Evolutionary conservation across 1,139 yeast species (phyloP), one percentile per base, ranked within the genome.

Genomic region (Casaregolazyma lundiana): DNA sequence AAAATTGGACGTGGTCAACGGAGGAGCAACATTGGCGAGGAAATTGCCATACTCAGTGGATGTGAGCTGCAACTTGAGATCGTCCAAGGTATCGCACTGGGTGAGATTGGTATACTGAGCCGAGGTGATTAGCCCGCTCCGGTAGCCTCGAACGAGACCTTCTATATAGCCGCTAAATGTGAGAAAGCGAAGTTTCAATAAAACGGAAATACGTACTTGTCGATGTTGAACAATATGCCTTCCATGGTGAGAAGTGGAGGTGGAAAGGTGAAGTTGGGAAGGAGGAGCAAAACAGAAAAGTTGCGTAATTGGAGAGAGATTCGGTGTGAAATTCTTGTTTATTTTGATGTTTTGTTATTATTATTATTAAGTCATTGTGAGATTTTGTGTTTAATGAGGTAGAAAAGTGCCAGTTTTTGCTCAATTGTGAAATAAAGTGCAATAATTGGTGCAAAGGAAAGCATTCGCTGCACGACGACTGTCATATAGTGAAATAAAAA

Each of bases 41-140:
- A 90, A 88, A 68, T 84, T 86, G 40, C 97, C 96, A 67, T 94
- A 94, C 62, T 92, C 98, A 5, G 98, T 90, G 30, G 97, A 88
- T 2, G 96, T 84, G 50, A 94, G 75, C 70, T 94, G 98, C 50
- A 94, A 73, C 68, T 89, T 92, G 61, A 94, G 75, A 68, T 94
- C 99, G 47, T 92, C 98, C 54, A 94, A 75, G 39, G 86, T 81
- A 61, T 92, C 98, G 70, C 98, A 94, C 66, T 94, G 99, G 8
- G 97, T 87, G 63, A 94, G 71, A 68, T 92, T 92, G 62, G 85
- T 75, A 66, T 94, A 94, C 66, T 89, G 97, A 55, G 83, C 78
- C 36, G 78, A 68, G 5, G 83, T 79, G 44, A 94, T 67, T 36
- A 94, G 75, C 2, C 96, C 96, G 52, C 85, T 81, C 60, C 92